Percentiles rank a stretch among this genome's conserved stretches.
phyloP scores from a whole-genome alignment of 306 rosid species.

The Fragaria nilgerrensis region DNA sequence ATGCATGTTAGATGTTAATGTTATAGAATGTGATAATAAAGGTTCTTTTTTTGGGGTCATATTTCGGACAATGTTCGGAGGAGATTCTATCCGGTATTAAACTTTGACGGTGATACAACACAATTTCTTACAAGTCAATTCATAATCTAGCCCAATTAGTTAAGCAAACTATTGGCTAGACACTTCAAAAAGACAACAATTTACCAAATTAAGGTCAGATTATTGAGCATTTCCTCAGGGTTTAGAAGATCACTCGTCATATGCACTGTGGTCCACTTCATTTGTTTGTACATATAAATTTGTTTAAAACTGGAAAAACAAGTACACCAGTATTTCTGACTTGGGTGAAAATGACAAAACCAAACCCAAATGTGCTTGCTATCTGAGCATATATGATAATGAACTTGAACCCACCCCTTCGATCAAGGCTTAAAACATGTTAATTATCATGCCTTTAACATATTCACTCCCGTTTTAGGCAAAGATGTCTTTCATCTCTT shows the following conservation, averaged over 20 bases:
- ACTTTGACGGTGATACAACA: background rate
- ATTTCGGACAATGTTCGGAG: background rate
- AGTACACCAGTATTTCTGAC: conserved; percentile 4
- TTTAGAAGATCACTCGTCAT: background rate
- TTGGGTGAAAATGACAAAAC: conserved; percentile 16
- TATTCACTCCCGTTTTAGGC: background rate
- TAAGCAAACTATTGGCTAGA: background rate
- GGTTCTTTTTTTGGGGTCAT: background rate
- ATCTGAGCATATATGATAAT: conserved; percentile 20
- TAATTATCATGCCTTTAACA: background rate
- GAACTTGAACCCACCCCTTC: background rate
- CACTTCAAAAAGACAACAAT: background rate
- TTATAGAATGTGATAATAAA: too few relatives aligned
- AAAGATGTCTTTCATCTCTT: background rate
- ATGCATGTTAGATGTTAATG: too few relatives aligned
- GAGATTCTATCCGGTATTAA: background rate
- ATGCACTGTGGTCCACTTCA: conserved; percentile 17
- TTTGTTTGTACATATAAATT: conserved; percentile 3
- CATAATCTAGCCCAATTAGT: background rate
- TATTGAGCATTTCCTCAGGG: background rate
- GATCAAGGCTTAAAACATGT: conserved; percentile 21
- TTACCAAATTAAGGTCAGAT: background rate
- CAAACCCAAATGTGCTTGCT: background rate
- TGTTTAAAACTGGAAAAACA: conserved; percentile 16
- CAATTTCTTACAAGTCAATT: background rate